These are phyloP conservation scores for Panicum miliaceum DNA, from an alignment of 176 grass and related monocot species.

Conservation along the genomic window DNA sequence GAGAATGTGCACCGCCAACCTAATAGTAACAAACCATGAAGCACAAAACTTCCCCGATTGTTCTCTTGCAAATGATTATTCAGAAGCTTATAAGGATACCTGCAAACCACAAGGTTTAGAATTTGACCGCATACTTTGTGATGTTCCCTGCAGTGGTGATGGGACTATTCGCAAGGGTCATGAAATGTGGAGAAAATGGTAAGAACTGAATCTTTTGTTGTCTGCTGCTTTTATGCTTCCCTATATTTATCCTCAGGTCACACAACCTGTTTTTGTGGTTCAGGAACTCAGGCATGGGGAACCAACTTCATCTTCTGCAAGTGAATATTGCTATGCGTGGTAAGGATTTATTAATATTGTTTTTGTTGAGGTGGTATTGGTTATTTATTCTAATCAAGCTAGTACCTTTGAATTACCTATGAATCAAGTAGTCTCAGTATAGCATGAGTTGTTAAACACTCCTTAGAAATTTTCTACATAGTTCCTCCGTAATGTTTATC, in stretches of 20 bases:
- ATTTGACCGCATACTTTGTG: conserved; percentile 87
- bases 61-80: conserved; percentile 42
- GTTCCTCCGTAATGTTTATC: conserved; percentile 11
- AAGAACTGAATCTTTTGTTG: conserved; percentile 22
- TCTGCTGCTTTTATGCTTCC: conserved; percentile 30
- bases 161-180: conserved; percentile 87
- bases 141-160: conserved; percentile 98
- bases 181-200: conserved; percentile 96
- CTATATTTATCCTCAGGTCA: conserved; percentile 23
- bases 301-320: conserved; percentile 81
- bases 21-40: conserved; percentile 95
- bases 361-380: not conserved
- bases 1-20: conserved; percentile 88
- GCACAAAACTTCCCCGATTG: conserved; percentile 83
- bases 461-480: not conserved
- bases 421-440: conserved; percentile 27
- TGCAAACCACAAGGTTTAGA: conserved; percentile 42
- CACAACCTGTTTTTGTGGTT: conserved; percentile 30
- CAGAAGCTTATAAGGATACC: conserved; percentile 27
- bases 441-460: conserved; percentile 6
- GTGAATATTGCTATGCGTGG: conserved; percentile 92
- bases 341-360: conserved; percentile 44
- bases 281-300: conserved; percentile 86
- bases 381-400: not conserved
- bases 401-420: not conserved